Conservation (phyloP, 306 rosid species). For the Prinsepia uniflora region DNA sequence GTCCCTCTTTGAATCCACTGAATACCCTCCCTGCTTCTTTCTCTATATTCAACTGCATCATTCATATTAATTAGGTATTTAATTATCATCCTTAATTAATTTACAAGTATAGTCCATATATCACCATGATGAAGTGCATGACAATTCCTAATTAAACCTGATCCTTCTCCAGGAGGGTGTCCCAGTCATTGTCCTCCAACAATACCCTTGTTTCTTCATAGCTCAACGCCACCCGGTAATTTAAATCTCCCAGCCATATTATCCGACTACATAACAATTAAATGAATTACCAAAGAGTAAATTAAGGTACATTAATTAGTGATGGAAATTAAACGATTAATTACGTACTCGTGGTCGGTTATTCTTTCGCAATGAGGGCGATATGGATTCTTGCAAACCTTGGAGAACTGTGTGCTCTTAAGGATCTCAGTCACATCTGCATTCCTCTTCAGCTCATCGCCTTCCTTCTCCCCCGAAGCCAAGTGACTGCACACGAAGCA, state of each 20-base stretch:
- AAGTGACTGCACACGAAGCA: constrained; percentile 93
- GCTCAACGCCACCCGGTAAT: constrained; percentile 77
- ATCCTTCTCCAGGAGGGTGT: constrained; percentile 64
- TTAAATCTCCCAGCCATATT: constrained; percentile 95
- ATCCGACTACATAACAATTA: constrained; percentile 49
- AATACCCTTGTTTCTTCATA: constrained; percentile 67
- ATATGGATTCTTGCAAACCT: constrained; percentile 63
- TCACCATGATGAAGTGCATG: no score
- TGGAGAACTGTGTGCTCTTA: constrained; percentile 62
- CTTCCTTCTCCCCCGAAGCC: constrained; percentile 99
- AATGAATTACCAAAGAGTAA: neutral
- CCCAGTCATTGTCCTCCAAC: constrained; percentile 84
- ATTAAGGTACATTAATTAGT: no score
- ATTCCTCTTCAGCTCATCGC: constrained; percentile 81
- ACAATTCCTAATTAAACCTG: constrained; percentile 44
- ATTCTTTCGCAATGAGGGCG: constrained; percentile 66
- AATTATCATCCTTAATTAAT: no score
- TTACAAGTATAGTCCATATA: no score
- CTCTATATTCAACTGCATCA: constrained; percentile 66
- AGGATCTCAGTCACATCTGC: constrained; percentile 80
- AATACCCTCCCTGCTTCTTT: constrained; percentile 76
- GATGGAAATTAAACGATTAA: no score
- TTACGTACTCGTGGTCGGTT: constrained; percentile 70
- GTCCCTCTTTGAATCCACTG: constrained; percentile 64
- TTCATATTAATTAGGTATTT: no score